Base-by-base conservation (phyloP, 2,329 filamentous ascomycete genomes). In the Fusarium succisae region DNA sequence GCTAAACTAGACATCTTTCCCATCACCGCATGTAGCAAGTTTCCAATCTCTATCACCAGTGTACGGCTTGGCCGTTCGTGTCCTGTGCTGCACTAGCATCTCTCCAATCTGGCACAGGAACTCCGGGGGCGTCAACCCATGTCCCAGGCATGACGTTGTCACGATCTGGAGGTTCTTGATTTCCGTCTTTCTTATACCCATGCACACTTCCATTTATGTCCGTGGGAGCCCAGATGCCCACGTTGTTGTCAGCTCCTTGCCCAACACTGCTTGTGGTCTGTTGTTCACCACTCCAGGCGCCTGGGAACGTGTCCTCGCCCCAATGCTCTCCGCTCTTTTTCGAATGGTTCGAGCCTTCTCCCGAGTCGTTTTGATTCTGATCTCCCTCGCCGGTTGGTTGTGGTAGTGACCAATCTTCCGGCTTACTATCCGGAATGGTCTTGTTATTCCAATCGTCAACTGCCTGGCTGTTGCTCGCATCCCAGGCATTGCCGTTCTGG, bases 81-180 rank as follows among this genome's bases (percentile, higher is more conserved):
- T 79, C 79, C 13, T 71, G 80, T 26, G 82, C 82, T 65, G 79
- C 76, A 8, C 73, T 74, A 1, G 62, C 7, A 69, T 83, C 82
- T 22, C 65, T 79, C 82, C 81, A 83, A 9, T 37, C n/a, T 11
- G 67, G 54, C 30, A 39, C 30, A 8, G 65, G 9, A 18, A 54
- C 28, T 6, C 54, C 32, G 5, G 76, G 56, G 14, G 64, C 35
- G 1, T 75, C 68, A 11, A 70, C 69, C 80, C 81, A 82, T 6
- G 76, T 73, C 5, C 81, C 81, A 18, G 82, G 82, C 80, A 82
- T 82, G 37, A 80, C 75, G 37, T 80, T 82, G 64, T 72, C 65
- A 1, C 38, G 26, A 22, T n/a, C 55, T 54, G 47, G 48, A 22
- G 44, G 39, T 6, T 61, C 58, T 13, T 57, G 51, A 32, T 64